phyloP scores from a whole-genome alignment of 2,329 filamentous ascomycete genomes.

The Aspergillus fumigatiaffinis region DNA sequence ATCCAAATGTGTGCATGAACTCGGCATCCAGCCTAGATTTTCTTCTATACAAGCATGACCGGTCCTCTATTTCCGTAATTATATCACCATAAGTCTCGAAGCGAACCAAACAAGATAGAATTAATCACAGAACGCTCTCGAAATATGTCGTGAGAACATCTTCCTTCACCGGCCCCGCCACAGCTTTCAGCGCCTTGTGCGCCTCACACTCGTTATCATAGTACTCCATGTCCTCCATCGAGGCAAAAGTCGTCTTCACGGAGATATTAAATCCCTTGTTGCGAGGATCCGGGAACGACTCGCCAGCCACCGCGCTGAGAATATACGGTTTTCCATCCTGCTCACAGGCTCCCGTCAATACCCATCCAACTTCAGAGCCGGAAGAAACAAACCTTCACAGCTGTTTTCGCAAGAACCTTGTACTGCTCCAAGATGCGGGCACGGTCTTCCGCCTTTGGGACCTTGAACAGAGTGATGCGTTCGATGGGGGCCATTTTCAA shows the following conservation, averaged over 20 bases:
- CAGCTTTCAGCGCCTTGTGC: constrained; percentile 47
- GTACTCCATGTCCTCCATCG: constrained; percentile 64
- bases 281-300: constrained; percentile 55
- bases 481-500: constrained; percentile 41
- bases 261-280: constrained; percentile 64
- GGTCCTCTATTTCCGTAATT: background rate
- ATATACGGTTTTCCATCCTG: constrained; percentile 72
- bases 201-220: constrained; percentile 61
- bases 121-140: constrained; percentile 31
- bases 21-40: background rate
- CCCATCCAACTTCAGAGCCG: background rate
- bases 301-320: constrained; percentile 52
- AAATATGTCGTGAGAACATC: constrained; percentile 37
- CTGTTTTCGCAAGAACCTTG: constrained; percentile 40
- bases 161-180: constrained; percentile 28
- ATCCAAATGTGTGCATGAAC: constrained; percentile 6
- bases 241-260: constrained; percentile 61
- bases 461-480: constrained; percentile 53
- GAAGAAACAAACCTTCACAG: constrained; percentile 38
- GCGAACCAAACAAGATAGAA: background rate
- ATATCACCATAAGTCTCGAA: background rate
- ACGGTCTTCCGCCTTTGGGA: constrained; percentile 45
- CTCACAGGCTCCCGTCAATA: background rate
- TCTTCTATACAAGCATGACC: background rate
- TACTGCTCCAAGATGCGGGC: constrained; percentile 44